Evolutionary conservation across 352 stramenopile genomes (phyloP), one percentile per base, ranked within the genome.

Genomic region (Phytophthora capsici): DNA sequence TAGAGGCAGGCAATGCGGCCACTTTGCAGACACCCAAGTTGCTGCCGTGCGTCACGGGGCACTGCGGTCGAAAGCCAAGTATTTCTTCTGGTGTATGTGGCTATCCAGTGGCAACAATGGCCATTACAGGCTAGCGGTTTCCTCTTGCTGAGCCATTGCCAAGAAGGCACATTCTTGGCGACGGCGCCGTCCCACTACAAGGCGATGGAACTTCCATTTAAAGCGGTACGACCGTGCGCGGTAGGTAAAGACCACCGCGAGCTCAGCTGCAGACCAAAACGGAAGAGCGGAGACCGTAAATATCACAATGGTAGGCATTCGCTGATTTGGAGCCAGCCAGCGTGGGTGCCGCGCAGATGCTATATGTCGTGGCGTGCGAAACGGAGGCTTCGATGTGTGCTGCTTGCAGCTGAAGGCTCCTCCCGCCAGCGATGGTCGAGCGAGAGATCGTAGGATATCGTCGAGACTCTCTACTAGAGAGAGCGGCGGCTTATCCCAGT

Each of bases 361-460:
- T 57, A 57, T 52, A 64, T 71, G 49, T 16, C 48, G 38, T 75
- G 61, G 50, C 66, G 66, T 75, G 66, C 66, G 66, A 75, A 75
- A 75, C 54, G 49, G 49, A 60, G 56, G 59, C 41, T 75, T 69
- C 63, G 14, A 72, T 57, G 49, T 17, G 14, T 14, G 51, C 13
- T 36, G 8, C 26, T 6, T 59, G 48, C 60, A 63, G 49, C 36
- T 70, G 51, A 17, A 5, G 40, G 23, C 44, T 56, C 44, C 47
- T 32, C 17, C 30, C 17, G 34, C 4, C 36, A 34, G 16, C 50
- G 23, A 56, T 34, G 48, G 32, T 8, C 19, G 20, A 41, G 28
- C 17, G n/a, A 30, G n/a, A 54, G 47, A 22, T 43, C 36, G 36
- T 10, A 43, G 36, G 10, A 22, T 14, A 53, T n/a, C 28, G 28